Evolutionary conservation across 495 filamentous ascomycete genomes (phyloP).

Genomic region (Margaritispora aquatica): DNA sequence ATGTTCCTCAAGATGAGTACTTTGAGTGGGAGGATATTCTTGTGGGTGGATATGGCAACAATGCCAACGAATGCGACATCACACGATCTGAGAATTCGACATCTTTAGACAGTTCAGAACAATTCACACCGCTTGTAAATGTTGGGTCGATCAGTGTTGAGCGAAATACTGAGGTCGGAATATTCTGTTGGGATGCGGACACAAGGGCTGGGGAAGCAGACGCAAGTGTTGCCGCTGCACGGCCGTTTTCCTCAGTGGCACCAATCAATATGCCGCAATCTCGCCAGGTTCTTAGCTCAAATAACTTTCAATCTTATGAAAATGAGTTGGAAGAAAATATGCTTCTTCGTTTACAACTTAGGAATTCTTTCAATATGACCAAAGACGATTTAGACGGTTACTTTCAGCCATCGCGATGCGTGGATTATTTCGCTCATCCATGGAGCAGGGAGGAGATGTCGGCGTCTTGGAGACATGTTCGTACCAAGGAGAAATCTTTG

Average conservation of each 20-base stretch:
- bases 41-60: not conserved
- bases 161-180: not conserved
- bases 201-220: not conserved
- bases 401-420: slow-evolving; percentile 72
- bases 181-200: not conserved
- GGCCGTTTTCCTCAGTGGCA: not conserved
- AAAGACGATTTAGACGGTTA: not conserved
- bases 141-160: too few relatives aligned
- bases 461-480: slow-evolving; percentile 90
- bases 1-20: slow-evolving; percentile 15
- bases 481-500: slow-evolving; percentile 65
- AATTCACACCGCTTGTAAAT: too few relatives aligned
- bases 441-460: slow-evolving; percentile 98
- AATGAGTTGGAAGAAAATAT: slow-evolving; percentile 22
- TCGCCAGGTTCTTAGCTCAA: slow-evolving; percentile 28
- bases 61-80: not conserved
- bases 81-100: not conserved
- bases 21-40: slow-evolving; percentile 19
- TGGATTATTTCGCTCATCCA: slow-evolving; percentile 91
- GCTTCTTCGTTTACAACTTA: not conserved
- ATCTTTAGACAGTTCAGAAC: too few relatives aligned
- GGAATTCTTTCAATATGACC: not conserved
- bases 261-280: not conserved
- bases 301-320: slow-evolving; percentile 53
- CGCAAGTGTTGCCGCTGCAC: not conserved